phyloP scores from a whole-genome alignment of 331 rosid genomes.

The Dryas integrifolia region DNA sequence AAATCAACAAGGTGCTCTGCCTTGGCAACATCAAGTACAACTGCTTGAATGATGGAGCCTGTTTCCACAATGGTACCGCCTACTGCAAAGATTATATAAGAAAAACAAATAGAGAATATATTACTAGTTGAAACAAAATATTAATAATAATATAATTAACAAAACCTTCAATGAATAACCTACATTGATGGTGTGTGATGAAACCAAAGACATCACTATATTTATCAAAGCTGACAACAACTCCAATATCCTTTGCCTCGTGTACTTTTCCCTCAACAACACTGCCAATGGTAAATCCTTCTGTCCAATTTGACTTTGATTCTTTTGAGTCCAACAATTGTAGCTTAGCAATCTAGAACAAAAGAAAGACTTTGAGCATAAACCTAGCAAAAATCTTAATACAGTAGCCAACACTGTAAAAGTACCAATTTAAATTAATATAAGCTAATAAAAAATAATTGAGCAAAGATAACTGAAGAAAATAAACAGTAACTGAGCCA shows the following conservation, averaged over 20 bases:
- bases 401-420: not conserved
- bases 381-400: not conserved
- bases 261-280: constrained; percentile 69
- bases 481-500: not conserved
- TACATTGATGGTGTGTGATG: constrained; percentile 70
- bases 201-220: constrained; percentile 73
- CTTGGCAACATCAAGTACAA: constrained; percentile 79
- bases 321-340: constrained; percentile 40
- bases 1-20: constrained; percentile 74
- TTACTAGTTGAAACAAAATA: constrained; percentile 10
- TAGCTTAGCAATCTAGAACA: constrained; percentile 62
- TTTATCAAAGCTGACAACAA: constrained; percentile 73
- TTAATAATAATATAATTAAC: constrained; percentile 16
- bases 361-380: constrained; percentile 22
- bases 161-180: constrained; percentile 30
- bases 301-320: constrained; percentile 60
- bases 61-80: constrained; percentile 53
- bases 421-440: not conserved
- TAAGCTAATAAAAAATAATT: not conserved
- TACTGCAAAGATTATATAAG: constrained; percentile 39
- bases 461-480: not conserved
- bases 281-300: constrained; percentile 53
- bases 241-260: constrained; percentile 68
- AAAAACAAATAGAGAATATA: not conserved
- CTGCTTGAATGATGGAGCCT: constrained; percentile 67